These are phyloP conservation scores for Solanum pinnatisectum DNA, from an alignment of 257 asterid species.

Conservation along the genomic window DNA sequence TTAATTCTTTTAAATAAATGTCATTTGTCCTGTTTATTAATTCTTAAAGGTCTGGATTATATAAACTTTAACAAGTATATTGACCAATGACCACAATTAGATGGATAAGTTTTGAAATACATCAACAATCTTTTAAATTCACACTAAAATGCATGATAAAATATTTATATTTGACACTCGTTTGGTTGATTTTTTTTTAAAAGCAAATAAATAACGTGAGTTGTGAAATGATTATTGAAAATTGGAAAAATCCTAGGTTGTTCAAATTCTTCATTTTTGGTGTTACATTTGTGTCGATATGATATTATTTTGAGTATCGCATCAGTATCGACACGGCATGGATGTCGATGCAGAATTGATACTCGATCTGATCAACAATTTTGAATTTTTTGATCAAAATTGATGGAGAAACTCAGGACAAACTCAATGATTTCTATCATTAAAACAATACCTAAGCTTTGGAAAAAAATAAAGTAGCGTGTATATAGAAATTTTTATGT, in stretches of 20 bases:
- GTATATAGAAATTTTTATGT: background rate
- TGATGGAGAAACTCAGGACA: background rate
- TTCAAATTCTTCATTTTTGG: background rate
- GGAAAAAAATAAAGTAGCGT: background rate
- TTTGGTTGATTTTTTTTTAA: background rate
- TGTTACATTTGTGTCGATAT: background rate
- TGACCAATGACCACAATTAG: background rate
- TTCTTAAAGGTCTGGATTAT: background rate
- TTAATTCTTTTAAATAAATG: background rate
- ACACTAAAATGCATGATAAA: background rate
- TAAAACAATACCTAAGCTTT: background rate
- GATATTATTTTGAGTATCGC: background rate
- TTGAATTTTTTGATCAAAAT: background rate
- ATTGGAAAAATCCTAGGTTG: background rate
- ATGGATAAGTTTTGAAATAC: background rate
- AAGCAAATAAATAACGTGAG: background rate
- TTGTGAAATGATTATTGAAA: too few relatives aligned
- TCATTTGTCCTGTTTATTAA: background rate
- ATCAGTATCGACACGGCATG: background rate
- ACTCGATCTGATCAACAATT: background rate
- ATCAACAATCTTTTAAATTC: background rate
- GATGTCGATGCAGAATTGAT: background rate
- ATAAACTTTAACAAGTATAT: background rate
- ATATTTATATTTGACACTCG: background rate
- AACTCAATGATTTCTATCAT: background rate